Percentiles rank a stretch among this genome's conserved stretches.
These are phyloP conservation scores for Zanthoxylum bungeanum DNA, from an alignment of 345 rosid species.

Conservation along the genomic window DNA sequence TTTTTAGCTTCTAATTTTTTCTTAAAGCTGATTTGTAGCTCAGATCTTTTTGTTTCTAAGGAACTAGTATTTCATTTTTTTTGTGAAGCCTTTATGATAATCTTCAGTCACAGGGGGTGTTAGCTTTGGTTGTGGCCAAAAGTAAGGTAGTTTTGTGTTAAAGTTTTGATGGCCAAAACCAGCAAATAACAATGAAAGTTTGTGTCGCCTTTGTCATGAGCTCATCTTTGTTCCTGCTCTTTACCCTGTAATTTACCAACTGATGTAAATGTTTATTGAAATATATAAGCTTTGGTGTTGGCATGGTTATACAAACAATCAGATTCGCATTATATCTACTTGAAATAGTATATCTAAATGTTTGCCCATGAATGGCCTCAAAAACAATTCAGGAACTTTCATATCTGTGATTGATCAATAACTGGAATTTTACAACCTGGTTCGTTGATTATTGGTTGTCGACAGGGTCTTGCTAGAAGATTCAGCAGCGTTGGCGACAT, in stretches of 20 bases:
- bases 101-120: background rate
- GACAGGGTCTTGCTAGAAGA: background rate
- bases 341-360: no score
- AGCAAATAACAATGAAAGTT: no score
- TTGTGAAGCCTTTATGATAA: background rate
- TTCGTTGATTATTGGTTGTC: background rate
- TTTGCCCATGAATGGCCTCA: background rate
- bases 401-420: background rate
- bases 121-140: no score
- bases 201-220: no score
- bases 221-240: no score
- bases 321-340: background rate
- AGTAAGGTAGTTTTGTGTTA: no score
- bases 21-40: background rate
- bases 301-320: background rate
- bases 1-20: background rate
- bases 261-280: no score
- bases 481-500: background rate
- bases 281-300: background rate
- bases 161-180: no score
- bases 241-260: no score
- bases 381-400: background rate
- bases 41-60: background rate
- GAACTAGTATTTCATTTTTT: background rate
- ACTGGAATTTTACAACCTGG: background rate